phyloP scores from a whole-genome alignment of 2,329 filamentous ascomycete species.

The Fusarium caatingaense region DNA sequence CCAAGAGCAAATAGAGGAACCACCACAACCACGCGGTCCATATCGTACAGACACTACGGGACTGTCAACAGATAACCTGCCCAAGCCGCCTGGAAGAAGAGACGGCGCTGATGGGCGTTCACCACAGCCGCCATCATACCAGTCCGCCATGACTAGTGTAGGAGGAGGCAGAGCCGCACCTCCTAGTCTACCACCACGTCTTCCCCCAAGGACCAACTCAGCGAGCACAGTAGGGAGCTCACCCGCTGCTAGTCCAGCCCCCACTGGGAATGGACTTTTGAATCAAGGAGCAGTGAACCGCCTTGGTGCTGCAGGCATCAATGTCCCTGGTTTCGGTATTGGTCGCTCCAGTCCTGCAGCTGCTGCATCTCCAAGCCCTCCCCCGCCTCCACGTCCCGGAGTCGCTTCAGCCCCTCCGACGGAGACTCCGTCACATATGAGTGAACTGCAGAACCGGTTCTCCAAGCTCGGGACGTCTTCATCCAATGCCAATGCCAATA shows the following conservation, averaged over 20 bases:
- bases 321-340: conserved; percentile 82
- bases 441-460: conserved; percentile 77
- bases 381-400: conserved; percentile 43
- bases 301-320: conserved; percentile 79
- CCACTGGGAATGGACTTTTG: conserved; percentile 48
- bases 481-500: conserved; percentile 21
- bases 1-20: conserved; percentile 41
- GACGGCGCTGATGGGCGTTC: conserved; percentile 54
- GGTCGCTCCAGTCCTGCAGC: conserved; percentile 55
- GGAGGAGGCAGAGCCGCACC: conserved; percentile 44
- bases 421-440: conserved; percentile 60
- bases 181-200: conserved; percentile 77
- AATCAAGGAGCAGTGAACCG: conserved; percentile 71
- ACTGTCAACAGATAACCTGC: conserved; percentile 74
- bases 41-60: conserved; percentile 79
- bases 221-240: conserved; percentile 46
- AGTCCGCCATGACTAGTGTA: conserved; percentile 43
- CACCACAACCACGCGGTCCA: conserved; percentile 67
- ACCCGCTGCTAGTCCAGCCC: conserved; percentile 38
- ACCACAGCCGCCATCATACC: conserved; percentile 48
- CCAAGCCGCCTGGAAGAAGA: conserved; percentile 73
- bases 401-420: conserved; percentile 36
- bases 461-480: conserved; percentile 59
- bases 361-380: conserved; percentile 44
- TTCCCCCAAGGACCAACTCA: conserved; percentile 62